phyloP scores from a whole-genome alignment of 2,329 filamentous ascomycete genomes.

The Alternaria ventricosa region DNA sequence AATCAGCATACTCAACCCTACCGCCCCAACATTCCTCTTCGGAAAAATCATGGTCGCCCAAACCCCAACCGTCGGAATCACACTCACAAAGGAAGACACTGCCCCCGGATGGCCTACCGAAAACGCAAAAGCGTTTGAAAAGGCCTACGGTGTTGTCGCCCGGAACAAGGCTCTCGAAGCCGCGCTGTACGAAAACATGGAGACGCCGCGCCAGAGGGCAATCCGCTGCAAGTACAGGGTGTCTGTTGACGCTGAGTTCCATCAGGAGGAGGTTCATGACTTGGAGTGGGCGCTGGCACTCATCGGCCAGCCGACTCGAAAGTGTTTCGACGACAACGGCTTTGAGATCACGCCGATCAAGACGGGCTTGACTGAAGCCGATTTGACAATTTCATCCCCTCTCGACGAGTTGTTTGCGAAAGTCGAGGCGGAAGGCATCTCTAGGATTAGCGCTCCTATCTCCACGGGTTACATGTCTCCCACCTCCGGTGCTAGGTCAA shows the following conservation, averaged over 20 bases:
- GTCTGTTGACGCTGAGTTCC: conserved; percentile 3
- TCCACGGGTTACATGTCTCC: not conserved
- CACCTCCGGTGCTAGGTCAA: not conserved
- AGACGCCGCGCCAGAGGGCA: conserved; percentile 7
- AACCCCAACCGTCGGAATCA: not conserved
- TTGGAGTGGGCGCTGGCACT: not conserved
- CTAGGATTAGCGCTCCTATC: not conserved
- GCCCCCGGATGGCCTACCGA: not conserved
- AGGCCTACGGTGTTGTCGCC: not conserved
- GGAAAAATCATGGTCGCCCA: not conserved
- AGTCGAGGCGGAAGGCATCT: not conserved
- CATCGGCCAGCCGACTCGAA: not conserved
- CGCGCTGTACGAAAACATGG: conserved; percentile 6
- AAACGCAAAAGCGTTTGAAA: not conserved
- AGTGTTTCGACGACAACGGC: not conserved
- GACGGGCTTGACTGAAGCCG: not conserved
- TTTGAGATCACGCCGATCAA: not conserved
- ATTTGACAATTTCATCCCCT: not conserved
- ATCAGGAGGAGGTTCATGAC: not conserved
- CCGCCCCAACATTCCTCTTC: not conserved
- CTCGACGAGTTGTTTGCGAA: not conserved
- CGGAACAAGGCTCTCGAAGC: conserved; percentile 4
- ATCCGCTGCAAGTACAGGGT: not conserved
- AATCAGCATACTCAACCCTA: not conserved
- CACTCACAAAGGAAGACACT: not conserved